A percentile compares a stretch with the other conserved stretches of the same genome.
Evolutionary conservation across 2,329 filamentous ascomycete genomes (phyloP).

Genomic region (Dothideomycetidae sp.): DNA sequence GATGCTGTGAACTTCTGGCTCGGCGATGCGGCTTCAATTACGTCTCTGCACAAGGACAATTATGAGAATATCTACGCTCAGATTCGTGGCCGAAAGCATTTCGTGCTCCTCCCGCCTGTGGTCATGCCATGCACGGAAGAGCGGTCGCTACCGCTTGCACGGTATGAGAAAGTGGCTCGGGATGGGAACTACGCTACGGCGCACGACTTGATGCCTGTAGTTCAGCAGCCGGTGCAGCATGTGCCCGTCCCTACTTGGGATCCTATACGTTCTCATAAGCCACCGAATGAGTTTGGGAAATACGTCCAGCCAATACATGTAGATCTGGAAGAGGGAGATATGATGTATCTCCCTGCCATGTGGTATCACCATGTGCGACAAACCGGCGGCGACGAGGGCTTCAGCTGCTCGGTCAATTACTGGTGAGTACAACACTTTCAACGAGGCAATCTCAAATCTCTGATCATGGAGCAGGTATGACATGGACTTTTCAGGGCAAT

Average conservation of each 20-base stretch:
- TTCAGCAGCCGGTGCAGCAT: conserved; percentile 26
- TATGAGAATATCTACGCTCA: conserved; percentile 81
- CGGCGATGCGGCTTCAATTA: conserved; percentile 54
- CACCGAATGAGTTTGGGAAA: conserved; percentile 44
- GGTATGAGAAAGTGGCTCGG: conserved; percentile 35
- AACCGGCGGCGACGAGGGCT: conserved; percentile 50
- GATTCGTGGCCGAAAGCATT: conserved; percentile 57
- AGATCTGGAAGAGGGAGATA: conserved; percentile 57
- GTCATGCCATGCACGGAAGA: conserved; percentile 58
- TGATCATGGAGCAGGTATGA: conserved; percentile 47
- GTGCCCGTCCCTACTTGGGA: conserved; percentile 65
- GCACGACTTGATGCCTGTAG: conserved; percentile 18
- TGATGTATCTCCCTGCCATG: conserved; percentile 68
- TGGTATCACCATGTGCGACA: conserved; percentile 81
- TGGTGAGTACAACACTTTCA: conserved; percentile 40
- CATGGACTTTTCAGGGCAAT: conserved; percentile 57
- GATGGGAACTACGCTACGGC: conserved; percentile 5
- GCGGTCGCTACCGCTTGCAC: conserved; percentile 39
- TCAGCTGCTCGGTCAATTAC: conserved; percentile 70
- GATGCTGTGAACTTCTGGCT: conserved; percentile 79
- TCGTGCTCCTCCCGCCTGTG: conserved; percentile 57
- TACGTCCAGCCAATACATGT: conserved; percentile 50
- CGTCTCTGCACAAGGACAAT: conserved; percentile 66
- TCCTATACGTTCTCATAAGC: conserved; percentile 42
- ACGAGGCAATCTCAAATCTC: not conserved